Evolutionary conservation across 2,329 filamentous ascomycete genomes (phyloP), one percentile per base, ranked within the genome.

Genomic region (Zymoseptoria tritici): DNA sequence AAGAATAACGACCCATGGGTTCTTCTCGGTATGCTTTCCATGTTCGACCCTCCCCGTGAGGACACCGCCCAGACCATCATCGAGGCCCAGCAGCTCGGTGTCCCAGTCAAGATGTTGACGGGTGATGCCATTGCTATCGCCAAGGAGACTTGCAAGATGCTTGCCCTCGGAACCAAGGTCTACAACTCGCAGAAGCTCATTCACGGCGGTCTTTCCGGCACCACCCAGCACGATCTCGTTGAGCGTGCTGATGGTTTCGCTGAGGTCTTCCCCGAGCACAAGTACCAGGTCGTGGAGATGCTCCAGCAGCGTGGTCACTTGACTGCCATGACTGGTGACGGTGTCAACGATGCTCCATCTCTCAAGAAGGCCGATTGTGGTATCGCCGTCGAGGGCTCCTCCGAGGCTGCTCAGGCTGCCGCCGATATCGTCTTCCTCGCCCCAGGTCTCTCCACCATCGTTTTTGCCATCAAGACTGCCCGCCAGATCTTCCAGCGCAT

Each of bases 91-190:
- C 83, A 87, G 73, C 85, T 90, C 60, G 87, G 87, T 80, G 86
- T 90, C 36, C 85, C 83, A 66, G 87, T 90, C 68, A 90, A 90
- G 84, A 90, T 90, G 87, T 79, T 90, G 75, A 90, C 87, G 78
- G 87, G 87, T 83, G 87, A 90, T 73, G 87, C 87, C 65, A 88
- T 90, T 68, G 87, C 87, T 69, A 90, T 90, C 66, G 87, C 87
- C 61, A 90, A 90, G 80, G 87, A 90, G 78, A 90, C 87, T 67
- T 90, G 87, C 83, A 89, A 89, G 80, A 90, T 90, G 85, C 81
- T 90, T 73, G 86, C 87, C 66, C 84, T 90, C 61, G 86, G 86
- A 68, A 90, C 87, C 73, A 90, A 90, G 81, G 87, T 91, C 66
- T 90, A 90, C 81, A 89, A 90, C 80, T 90, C 87, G 61, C 85